Evolutionary conservation across 139 green algal genomes (phyloP), one percentile per base, ranked within the genome.

Genomic region (Chloropicon primus): DNA sequence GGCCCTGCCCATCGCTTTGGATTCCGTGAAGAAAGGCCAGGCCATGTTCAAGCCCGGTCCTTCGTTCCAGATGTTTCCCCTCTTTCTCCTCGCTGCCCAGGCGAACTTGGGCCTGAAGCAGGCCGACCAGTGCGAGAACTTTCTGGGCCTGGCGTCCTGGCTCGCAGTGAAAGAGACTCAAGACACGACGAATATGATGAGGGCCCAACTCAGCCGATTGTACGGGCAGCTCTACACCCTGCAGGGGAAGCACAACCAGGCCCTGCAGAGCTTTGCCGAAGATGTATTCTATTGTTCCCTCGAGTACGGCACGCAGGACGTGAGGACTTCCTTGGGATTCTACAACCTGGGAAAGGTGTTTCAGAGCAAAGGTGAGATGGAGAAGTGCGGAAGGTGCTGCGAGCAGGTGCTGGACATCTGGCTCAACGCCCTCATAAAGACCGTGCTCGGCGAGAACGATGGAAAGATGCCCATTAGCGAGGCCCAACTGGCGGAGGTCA

Each of bases 291-390:
- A 91, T 75, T 94, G 87, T 78, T 82, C 84, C 1, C 77, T 92
- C 24, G 90, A 93, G 77, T 90, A 94, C 75, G 91, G 91, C 21
- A 82, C 90, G 22, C 80, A 90, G 77, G 90, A 94, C 62, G 80
- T 88, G 28, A 84, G 90, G 28, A 92, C 89, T 21, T 86, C 80
- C 24, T 75, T 95, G 26, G 90, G 90, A 0, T 95, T 90, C 80
- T 95, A 93, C 87, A 95, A 95, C 83, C 80, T 95, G 78, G 83
- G 84, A 73, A 94, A 94, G 83, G 86, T 91, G 2, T 92, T 91
- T 54, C 81, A 88, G 80, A 73, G 53, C 24, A 71, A 73, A 3
- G 82, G 73, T 1, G 83, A 88, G 1, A 53, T 74, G 24, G 77
- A 83, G 26, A 84, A 87, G 82, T 76, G 75, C 0, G 25, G 85